A percentile compares a stretch with the other conserved stretches of the same genome.
These are phyloP conservation scores for Capsicum rhomboideum DNA, from an alignment of 257 asterid species.

Conservation along the genomic window DNA sequence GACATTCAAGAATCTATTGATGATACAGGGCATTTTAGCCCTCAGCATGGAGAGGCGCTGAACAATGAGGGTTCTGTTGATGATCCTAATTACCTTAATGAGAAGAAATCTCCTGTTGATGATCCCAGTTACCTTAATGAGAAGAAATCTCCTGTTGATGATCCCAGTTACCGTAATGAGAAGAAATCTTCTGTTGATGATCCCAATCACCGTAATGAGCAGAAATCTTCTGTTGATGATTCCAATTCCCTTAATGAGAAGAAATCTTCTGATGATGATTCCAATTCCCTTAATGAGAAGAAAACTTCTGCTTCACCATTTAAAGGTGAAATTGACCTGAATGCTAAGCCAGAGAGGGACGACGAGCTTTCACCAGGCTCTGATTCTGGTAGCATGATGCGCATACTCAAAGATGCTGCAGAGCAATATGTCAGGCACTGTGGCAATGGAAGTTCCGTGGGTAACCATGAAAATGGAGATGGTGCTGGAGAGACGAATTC, in stretches of 20 bases:
- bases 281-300: conserved; percentile 3
- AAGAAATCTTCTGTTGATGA: conserved; percentile 9
- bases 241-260: neutral
- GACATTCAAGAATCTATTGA: neutral
- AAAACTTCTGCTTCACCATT: conserved; percentile 23
- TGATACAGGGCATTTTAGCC: neutral
- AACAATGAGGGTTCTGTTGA: conserved; percentile 23
- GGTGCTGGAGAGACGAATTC: conserved; percentile 16
- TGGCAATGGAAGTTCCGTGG: conserved; percentile 15
- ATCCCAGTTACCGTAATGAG: neutral
- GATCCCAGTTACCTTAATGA: neutral
- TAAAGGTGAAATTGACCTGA: conserved; percentile 82
- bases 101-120: conserved; percentile 5
- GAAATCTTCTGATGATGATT: conserved; percentile 14
- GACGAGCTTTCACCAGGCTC: conserved; percentile 50
- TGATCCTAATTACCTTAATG: neutral
- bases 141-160: conserved; percentile 2
- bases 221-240: neutral
- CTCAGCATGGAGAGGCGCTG: conserved; percentile 9
- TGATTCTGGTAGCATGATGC: conserved; percentile 22
- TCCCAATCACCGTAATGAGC: neutral
- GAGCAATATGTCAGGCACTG: conserved; percentile 28
- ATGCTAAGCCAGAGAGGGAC: conserved; percentile 77
- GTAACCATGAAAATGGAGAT: conserved; percentile 22
- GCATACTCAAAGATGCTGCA: conserved; percentile 7